These are phyloP conservation scores for Pseudopithomyces chartarum DNA, from an alignment of 2,329 filamentous ascomycete genomes.

Conservation along the genomic window DNA sequence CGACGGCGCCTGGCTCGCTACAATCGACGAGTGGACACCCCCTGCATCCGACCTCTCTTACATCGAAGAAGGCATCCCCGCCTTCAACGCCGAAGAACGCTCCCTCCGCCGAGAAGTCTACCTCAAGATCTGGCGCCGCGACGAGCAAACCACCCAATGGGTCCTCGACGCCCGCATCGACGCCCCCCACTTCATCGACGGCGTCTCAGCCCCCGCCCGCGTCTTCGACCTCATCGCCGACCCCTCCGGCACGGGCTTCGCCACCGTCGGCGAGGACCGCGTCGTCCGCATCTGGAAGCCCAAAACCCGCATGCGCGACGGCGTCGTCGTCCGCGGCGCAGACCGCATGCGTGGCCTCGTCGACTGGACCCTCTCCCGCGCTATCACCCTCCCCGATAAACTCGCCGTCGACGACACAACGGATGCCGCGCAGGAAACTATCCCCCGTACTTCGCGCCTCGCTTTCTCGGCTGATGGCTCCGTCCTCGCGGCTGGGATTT, in stretches of 20 bases:
- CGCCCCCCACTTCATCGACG: constrained; percentile 70
- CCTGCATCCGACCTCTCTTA: constrained; percentile 69
- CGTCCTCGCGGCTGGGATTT: constrained; percentile 39
- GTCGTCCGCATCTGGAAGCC: constrained; percentile 82
- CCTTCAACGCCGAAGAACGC: constrained; percentile 51
- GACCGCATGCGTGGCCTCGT: constrained; percentile 62
- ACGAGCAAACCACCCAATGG: constrained; percentile 61
- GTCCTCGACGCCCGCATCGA: constrained; percentile 83
- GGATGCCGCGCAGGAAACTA: constrained; percentile 20
- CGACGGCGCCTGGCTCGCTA: constrained; percentile 88
- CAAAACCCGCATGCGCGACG: constrained; percentile 70
- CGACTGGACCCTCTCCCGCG: constrained; percentile 74
- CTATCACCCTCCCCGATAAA: constrained; percentile 51
- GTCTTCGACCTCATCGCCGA: constrained; percentile 77
- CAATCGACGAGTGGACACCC: constrained; percentile 88
- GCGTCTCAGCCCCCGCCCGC: constrained; percentile 53
- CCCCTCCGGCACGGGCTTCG: constrained; percentile 72
- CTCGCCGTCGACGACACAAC: constrained; percentile 32
- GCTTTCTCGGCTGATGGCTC: constrained; percentile 66
- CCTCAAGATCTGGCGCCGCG: constrained; percentile 88
- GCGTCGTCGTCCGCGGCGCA: constrained; percentile 64
- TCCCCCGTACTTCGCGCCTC: constrained; percentile 65
- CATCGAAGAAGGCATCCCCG: constrained; percentile 50
- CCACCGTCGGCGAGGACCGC: constrained; percentile 82
- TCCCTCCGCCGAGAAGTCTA: constrained; percentile 70